These are phyloP conservation scores for Triticum timopheevii DNA, from an alignment of 176 grass and related monocot genomes.

Conservation along the genomic window DNA sequence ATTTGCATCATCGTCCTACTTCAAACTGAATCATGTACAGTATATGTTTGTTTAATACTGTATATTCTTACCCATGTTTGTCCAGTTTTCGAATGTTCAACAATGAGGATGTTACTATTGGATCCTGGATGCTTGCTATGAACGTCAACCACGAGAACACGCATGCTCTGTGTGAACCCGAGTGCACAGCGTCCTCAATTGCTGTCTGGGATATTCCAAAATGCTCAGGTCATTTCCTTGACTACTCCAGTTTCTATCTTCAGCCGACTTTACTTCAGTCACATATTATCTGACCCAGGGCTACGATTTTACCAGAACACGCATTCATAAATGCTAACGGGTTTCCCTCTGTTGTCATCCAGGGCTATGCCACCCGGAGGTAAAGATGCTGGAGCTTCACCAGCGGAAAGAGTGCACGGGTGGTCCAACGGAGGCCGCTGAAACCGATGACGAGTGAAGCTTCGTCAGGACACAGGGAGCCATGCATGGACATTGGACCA, in stretches of 20 bases:
- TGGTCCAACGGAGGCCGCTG: constrained; percentile 42
- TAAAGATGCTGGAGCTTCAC: constrained; percentile 95
- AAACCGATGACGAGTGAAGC: constrained; percentile 43
- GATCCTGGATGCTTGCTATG: constrained; percentile 99
- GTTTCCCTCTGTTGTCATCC: neutral
- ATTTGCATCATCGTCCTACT: neutral
- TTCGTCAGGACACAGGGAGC: neutral
- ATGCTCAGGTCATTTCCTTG: constrained; percentile 82
- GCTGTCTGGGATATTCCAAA: constrained; percentile 99
- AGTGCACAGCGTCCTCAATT: constrained; percentile 78
- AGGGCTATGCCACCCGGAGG: constrained; percentile 89
- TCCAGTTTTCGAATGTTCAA: constrained; percentile 98
- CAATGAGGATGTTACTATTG: constrained; percentile 97
- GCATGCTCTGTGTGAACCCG: constrained; percentile 70
- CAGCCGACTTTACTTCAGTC: neutral
- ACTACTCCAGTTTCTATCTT: constrained; percentile 9
- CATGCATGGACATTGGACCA: neutral
- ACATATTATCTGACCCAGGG: too few relatives aligned
- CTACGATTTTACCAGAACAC: neutral
- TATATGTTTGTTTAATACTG: neutral
- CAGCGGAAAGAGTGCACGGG: constrained; percentile 74
- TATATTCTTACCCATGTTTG: constrained; percentile 19
- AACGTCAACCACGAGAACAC: constrained; percentile 96
- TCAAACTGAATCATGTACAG: neutral
- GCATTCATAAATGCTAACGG: constrained; percentile 18